Conservation (phyloP, 23 red algal species). For the Gracilariopsis chorda region DNA sequence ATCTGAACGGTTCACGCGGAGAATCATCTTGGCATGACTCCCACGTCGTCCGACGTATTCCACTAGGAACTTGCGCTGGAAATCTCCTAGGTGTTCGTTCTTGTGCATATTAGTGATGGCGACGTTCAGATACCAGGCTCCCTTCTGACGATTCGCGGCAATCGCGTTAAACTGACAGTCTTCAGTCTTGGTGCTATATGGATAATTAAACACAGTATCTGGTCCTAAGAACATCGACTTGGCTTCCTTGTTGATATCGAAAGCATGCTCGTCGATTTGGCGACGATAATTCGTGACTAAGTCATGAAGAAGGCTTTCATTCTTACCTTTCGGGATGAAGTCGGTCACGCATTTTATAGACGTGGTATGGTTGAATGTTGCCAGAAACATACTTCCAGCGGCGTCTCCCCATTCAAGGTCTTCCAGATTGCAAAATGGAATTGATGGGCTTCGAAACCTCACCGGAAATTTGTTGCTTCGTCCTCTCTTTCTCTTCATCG, state of each 20-base stretch:
- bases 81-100: not conserved
- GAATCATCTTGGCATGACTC: not conserved
- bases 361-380: not conserved
- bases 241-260: not conserved
- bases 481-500: not conserved
- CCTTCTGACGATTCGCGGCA: not conserved
- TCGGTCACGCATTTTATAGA: not conserved
- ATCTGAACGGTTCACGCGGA: not conserved
- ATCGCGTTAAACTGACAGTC: not conserved
- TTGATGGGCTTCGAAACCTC: not conserved
- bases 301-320: not conserved
- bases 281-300: not conserved
- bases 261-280: not conserved
- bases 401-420: not conserved
- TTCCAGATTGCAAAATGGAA: not conserved
- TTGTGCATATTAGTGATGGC: constrained; percentile 3
- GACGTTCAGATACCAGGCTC: not conserved
- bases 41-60: not conserved
- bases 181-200: not conserved
- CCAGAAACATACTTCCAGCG: not conserved
- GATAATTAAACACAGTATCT: not conserved
- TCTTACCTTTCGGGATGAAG: not conserved
- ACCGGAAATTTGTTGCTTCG: too few relatives aligned
- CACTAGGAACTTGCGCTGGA: not conserved
- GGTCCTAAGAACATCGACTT: not conserved